Percentiles rank a stretch among this genome's conserved stretches.
Evolutionary conservation across 202 grass and related monocot species (phyloP).

Genomic region (Carex arenaria): DNA sequence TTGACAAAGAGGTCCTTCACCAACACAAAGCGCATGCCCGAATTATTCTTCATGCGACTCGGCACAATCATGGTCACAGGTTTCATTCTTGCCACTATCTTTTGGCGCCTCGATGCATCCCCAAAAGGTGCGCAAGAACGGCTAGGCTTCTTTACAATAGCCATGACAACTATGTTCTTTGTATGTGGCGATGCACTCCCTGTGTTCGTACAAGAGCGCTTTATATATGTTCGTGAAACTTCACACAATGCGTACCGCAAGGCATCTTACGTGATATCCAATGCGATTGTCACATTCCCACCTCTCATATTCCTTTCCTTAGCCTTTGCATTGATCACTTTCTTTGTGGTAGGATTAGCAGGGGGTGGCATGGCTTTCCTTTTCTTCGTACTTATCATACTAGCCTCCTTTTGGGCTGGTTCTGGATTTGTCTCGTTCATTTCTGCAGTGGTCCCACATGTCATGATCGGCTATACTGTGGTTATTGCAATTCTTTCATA

Average conservation of each 20-base stretch:
- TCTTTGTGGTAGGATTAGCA: slow-evolving; percentile 71
- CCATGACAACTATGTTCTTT: slow-evolving; percentile 94
- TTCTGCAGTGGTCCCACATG: slow-evolving; percentile 63
- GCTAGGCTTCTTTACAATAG: slow-evolving; percentile 79
- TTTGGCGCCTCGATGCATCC: slow-evolving; percentile 66
- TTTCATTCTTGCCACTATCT: slow-evolving; percentile 78
- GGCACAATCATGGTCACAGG: slow-evolving; percentile 66
- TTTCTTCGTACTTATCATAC: slow-evolving; percentile 53
- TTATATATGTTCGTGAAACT: slow-evolving; percentile 83
- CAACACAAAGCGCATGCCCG: slow-evolving; percentile 82
- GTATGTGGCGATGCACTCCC: slow-evolving; percentile 84
- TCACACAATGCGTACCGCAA: slow-evolving; percentile 82
- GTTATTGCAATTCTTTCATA: slow-evolving; percentile 77
- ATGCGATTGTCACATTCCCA: slow-evolving; percentile 62
- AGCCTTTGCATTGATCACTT: slow-evolving; percentile 61
- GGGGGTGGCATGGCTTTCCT: slow-evolving; percentile 50
- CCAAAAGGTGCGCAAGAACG: slow-evolving; percentile 79
- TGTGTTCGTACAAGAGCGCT: slow-evolving; percentile 81
- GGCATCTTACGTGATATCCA: slow-evolving; percentile 64
- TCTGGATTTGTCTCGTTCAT: slow-evolving; percentile 87
- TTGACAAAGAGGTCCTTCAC: slow-evolving; percentile 60
- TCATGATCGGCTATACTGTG: slow-evolving; percentile 78
- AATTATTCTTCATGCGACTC: slow-evolving; percentile 62
- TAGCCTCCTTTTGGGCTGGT: slow-evolving; percentile 69
- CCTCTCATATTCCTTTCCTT: slow-evolving; percentile 54